Conservation (phyloP, 2,329 filamentous ascomycete genomes). For the Ustulina deusta region DNA sequence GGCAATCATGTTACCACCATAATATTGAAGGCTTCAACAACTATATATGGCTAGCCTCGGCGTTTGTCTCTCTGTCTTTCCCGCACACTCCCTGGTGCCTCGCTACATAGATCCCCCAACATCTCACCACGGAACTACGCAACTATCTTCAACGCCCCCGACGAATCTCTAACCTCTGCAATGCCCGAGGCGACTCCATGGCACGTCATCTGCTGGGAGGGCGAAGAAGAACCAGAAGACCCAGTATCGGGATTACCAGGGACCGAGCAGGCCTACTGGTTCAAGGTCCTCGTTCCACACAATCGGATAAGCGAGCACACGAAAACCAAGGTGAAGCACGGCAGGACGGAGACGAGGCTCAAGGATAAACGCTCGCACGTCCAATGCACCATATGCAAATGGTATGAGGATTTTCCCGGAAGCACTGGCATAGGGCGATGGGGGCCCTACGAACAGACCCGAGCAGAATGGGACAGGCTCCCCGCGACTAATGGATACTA, state of each 20-base stretch:
- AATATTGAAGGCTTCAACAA: not conserved
- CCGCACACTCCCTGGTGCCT: not conserved
- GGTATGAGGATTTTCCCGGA: not conserved
- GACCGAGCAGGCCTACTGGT: slow-evolving; percentile 2
- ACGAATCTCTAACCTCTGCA: not conserved
- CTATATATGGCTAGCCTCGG: slow-evolving; percentile 1
- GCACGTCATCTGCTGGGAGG: slow-evolving; percentile 19
- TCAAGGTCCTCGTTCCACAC: slow-evolving; percentile 21
- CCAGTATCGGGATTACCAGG: not conserved
- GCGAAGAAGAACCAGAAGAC: slow-evolving; percentile 5
- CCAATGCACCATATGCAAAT: not conserved
- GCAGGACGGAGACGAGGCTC: not conserved
- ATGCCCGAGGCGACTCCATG: slow-evolving; percentile 5
- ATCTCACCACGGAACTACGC: not conserved
- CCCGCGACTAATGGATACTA: slow-evolving; percentile 6
- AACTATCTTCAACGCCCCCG: not conserved
- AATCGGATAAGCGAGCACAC: slow-evolving; percentile 8
- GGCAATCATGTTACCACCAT: slow-evolving; percentile 15
- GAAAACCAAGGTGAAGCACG: slow-evolving; percentile 1
- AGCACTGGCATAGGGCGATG: slow-evolving; percentile 7
- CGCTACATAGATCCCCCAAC: not conserved
- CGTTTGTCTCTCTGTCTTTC: not conserved
- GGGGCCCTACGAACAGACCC: not conserved
- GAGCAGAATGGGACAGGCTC: slow-evolving; percentile 23
- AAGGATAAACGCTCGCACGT: slow-evolving; percentile 11